Conservation (phyloP, 2,329 filamentous ascomycete genomes). For the Periconia macrospinosa region DNA sequence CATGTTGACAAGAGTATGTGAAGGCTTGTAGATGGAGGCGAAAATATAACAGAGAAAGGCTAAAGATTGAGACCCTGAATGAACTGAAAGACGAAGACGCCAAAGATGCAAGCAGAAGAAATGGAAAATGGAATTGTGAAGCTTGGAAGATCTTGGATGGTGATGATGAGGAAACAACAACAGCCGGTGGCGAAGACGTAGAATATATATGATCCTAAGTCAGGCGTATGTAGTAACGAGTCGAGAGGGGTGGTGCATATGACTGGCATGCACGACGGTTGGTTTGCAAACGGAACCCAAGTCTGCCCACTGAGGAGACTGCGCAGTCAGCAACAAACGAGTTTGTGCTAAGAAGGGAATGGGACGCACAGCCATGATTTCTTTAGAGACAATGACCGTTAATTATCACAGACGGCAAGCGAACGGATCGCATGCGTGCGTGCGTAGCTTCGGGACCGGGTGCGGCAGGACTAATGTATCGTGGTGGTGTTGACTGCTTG, state of each 20-base stretch:
- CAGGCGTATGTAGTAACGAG: conserved; percentile 18
- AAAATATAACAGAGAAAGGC: conserved; percentile 3
- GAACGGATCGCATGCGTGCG: conserved; percentile 23
- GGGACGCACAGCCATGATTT: conserved; percentile 41
- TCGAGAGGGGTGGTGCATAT: conserved; percentile 23
- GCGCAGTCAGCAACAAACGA: conserved; percentile 35
- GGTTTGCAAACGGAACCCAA: no score
- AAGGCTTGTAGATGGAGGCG: background rate
- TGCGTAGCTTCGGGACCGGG: conserved; percentile 19
- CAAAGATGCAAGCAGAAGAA: conserved; percentile 11
- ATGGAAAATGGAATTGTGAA: conserved; percentile 11
- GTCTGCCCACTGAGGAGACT: no score
- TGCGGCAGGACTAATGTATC: conserved; percentile 29
- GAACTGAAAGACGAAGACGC: background rate
- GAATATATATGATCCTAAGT: conserved; percentile 37
- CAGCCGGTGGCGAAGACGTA: conserved; percentile 22
- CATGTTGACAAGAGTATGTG: conserved; percentile 55
- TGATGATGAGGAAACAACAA: conserved; percentile 8
- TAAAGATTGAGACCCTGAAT: conserved; percentile 8
- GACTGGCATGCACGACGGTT: conserved; percentile 37
- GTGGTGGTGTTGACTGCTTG: conserved; percentile 17
- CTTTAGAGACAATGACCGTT: conserved; percentile 35
- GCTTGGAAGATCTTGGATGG: conserved; percentile 12
- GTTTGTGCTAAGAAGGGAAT: conserved; percentile 27
- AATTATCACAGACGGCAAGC: conserved; percentile 28